Percentiles rank a stretch among this genome's conserved stretches.
phyloP scores from a whole-genome alignment of 495 filamentous ascomycete species.

The Penicillium roqueforti region DNA sequence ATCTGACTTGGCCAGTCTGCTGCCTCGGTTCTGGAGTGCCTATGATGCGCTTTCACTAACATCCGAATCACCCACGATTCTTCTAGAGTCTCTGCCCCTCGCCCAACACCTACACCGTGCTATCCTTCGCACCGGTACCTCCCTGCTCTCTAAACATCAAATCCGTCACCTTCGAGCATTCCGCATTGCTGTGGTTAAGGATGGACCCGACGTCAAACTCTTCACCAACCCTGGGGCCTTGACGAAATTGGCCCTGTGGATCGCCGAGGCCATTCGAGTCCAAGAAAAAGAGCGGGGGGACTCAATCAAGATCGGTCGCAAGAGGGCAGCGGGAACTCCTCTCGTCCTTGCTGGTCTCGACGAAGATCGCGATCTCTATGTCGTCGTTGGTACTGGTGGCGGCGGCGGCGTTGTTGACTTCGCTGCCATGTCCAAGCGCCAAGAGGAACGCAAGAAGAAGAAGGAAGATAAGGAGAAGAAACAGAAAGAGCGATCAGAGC shows the following conservation, averaged over 20 bases:
- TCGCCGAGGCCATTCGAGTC: conserved; percentile 87
- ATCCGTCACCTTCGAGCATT: conserved; percentile 89
- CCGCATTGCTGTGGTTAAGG: conserved; percentile 92
- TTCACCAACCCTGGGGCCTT: conserved; percentile 90
- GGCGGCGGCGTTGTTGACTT: conserved; percentile 60
- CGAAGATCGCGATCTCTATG: conserved; percentile 81
- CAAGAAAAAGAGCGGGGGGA: conserved; percentile 77
- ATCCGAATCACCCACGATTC: conserved; percentile 40
- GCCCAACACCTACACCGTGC: conserved; percentile 87
- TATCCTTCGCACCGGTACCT: conserved; percentile 88
- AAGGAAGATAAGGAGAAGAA: conserved; percentile 56
- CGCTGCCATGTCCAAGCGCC: conserved; percentile 57
- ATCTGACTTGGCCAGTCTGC: conserved; percentile 37
- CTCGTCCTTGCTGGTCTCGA: conserved; percentile 87
- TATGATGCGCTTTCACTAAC: conserved; percentile 72
- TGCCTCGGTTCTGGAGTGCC: conserved; percentile 80
- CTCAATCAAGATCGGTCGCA: conserved; percentile 59
- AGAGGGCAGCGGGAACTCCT: conserved; percentile 59
- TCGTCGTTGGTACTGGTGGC: conserved; percentile 85
- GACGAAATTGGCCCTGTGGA: conserved; percentile 89
- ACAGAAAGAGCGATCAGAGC: conserved; percentile 61
- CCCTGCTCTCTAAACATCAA: conserved; percentile 86
- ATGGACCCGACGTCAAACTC: conserved; percentile 81
- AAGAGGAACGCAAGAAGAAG: conserved; percentile 58
- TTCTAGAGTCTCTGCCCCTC: conserved; percentile 71